phyloP scores from a whole-genome alignment of 805 yeast genomes.

The Candida suzukii region DNA sequence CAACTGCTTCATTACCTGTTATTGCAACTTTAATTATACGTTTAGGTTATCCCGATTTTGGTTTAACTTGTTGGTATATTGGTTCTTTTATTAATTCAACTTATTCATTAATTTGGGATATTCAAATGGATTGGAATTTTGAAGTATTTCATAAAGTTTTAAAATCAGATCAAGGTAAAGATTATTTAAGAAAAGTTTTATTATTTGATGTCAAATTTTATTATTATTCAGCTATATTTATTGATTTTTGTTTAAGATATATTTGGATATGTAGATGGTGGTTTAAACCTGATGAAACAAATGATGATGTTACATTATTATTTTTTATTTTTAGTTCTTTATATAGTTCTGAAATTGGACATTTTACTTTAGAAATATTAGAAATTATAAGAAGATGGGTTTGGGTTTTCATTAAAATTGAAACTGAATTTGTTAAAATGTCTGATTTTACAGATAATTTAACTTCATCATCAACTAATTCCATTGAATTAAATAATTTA shows the following conservation, averaged over 20 bases:
- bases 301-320: constrained; percentile 8
- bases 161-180: constrained; percentile 8
- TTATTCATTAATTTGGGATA: constrained; percentile 86
- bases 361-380: constrained; percentile 58
- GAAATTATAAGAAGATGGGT: constrained; percentile 82
- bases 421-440: constrained; percentile 52
- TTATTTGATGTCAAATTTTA: constrained; percentile 23
- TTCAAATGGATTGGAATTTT: constrained; percentile 83
- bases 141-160: constrained; percentile 36
- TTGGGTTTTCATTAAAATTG: constrained; percentile 84
- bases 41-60: constrained; percentile 14
- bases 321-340: constrained; percentile 16
- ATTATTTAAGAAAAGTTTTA: constrained; percentile 22
- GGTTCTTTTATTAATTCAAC: constrained; percentile 54
- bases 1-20: constrained; percentile 51
- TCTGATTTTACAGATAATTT: constrained; percentile 2
- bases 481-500: constrained; percentile 17
- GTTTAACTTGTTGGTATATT: constrained; percentile 36
- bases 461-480: too few species aligned
- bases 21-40: constrained; percentile 26
- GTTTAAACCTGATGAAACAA: constrained; percentile 10
- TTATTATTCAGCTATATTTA: constrained; percentile 50
- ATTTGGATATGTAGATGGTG: constrained; percentile 61
- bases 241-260: constrained; percentile 65
- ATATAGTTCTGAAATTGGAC: constrained; percentile 46